Conservation (phyloP, 106 monocot genomes). For the Vanilla planifolia region DNA sequence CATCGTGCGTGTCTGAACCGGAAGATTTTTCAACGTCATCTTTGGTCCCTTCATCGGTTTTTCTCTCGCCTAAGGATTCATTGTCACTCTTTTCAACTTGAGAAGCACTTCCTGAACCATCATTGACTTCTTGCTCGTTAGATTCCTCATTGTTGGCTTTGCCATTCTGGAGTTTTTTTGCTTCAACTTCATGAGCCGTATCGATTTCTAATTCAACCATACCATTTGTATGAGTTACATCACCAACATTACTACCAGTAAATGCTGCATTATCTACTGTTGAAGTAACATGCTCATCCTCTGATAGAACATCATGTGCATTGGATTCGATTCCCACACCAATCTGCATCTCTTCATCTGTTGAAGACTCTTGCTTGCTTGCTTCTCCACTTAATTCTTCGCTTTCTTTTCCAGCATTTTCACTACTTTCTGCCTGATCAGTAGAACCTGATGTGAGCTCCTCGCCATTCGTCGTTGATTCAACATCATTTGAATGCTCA, state of each 20-base stretch:
- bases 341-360: not conserved
- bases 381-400: not conserved
- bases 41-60: not conserved
- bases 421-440: not conserved
- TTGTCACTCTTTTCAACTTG: conserved; percentile 3
- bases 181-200: not conserved
- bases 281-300: no score
- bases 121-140: not conserved
- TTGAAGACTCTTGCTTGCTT: not conserved
- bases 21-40: conserved; percentile 2
- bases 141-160: not conserved
- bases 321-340: not conserved
- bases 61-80: not conserved
- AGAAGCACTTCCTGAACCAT: not conserved
- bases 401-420: not conserved
- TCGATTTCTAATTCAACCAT: not conserved
- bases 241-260: not conserved
- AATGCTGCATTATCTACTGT: not conserved
- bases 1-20: not conserved
- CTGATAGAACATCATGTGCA: not conserved
- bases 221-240: not conserved
- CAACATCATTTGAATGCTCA: not conserved
- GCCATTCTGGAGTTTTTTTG: not conserved
- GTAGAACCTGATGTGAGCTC: not conserved
- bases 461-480: not conserved